A percentile compares a stretch with the other conserved stretches of the same genome.
These are phyloP conservation scores for Fennellomyces sp. DNA, from an alignment of 371 early-diverging fungal genomes.

Conservation along the genomic window DNA sequence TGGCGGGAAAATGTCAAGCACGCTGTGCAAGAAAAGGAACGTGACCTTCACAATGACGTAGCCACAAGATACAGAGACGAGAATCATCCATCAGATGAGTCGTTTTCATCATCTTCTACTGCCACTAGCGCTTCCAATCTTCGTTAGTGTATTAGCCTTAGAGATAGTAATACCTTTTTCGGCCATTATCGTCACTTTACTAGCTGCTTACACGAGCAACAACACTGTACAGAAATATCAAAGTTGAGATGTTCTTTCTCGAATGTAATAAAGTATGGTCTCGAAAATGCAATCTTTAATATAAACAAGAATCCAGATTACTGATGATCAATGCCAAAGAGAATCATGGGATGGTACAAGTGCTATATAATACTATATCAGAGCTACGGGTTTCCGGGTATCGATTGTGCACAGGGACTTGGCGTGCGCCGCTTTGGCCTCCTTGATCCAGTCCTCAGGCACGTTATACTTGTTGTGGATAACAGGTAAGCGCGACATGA, in stretches of 20 bases:
- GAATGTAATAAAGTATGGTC: too few relatives aligned
- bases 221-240: neutral
- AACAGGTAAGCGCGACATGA: neutral
- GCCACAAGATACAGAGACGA: too few relatives aligned
- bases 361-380: too few relatives aligned
- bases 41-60: neutral
- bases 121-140: neutral
- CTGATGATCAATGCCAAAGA: too few relatives aligned
- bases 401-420: neutral
- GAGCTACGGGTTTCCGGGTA: too few relatives aligned
- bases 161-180: neutral
- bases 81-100: neutral
- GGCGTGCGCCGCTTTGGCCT: neutral
- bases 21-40: slow-evolving; percentile 14
- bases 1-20: slow-evolving; percentile 27
- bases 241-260: too few relatives aligned
- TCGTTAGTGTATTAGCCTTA: neutral
- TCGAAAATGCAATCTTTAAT: too few relatives aligned
- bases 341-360: too few relatives aligned
- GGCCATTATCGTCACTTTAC: neutral
- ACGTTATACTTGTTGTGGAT: neutral
- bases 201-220: neutral
- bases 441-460: neutral
- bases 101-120: neutral
- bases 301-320: too few relatives aligned